Evolutionary conservation across 768 basidiomycete species (phyloP).

Genomic region (Mycena vitilis): DNA sequence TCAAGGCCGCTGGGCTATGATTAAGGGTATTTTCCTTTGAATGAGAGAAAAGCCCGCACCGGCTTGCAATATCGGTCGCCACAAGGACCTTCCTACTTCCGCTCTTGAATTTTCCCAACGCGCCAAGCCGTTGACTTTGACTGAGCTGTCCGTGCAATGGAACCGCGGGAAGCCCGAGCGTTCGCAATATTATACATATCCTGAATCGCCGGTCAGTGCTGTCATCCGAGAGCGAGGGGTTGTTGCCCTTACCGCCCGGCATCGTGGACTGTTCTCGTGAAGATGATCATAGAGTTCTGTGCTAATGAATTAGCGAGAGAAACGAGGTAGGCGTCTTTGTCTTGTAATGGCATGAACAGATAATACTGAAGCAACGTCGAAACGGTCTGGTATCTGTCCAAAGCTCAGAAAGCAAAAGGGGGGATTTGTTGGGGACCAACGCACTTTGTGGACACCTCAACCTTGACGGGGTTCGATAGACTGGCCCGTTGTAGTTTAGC

Average conservation of each 20-base stretch:
- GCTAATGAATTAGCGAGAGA: constrained; percentile 90
- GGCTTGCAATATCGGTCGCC: constrained; percentile 96
- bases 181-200: constrained; percentile 88
- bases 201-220: constrained; percentile 50
- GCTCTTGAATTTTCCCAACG: constrained; percentile 94
- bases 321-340: constrained; percentile 92
- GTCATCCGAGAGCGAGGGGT: neutral
- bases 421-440: constrained; percentile 38
- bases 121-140: constrained; percentile 93
- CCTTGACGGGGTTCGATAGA: constrained; percentile 90
- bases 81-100: constrained; percentile 93
- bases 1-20: constrained; percentile 79
- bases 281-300: constrained; percentile 94
- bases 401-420: constrained; percentile 6
- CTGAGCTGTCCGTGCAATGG: constrained; percentile 95
- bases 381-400: constrained; percentile 91
- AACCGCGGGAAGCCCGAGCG: constrained; percentile 93
- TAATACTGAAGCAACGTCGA: constrained; percentile 96
- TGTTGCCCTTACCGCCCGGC: constrained; percentile 72
- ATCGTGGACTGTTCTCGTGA: constrained; percentile 95
- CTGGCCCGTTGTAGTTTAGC: constrained; percentile 96
- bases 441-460: constrained; percentile 94
- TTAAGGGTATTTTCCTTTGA: neutral
- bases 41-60: constrained; percentile 58
- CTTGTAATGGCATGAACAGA: constrained; percentile 89